Percentiles rank a stretch among this genome's conserved stretches.
phyloP scores from a whole-genome alignment of 2,329 filamentous ascomycete genomes.

The Xylaria sp. region DNA sequence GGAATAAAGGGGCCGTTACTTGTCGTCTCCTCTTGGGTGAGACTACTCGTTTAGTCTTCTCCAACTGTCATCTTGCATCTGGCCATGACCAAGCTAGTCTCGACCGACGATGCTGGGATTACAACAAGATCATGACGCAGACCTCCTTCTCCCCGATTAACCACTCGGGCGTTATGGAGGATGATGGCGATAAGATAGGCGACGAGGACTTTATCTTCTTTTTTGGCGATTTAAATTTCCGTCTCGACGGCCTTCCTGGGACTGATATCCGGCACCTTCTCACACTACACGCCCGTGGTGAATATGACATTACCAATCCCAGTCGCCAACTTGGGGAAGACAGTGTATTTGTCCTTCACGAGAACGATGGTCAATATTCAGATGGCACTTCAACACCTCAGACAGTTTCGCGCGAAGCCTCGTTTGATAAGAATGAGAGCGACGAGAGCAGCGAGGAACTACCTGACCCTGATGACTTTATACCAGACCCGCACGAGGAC shows the following conservation, averaged over 20 bases:
- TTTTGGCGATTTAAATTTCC: constrained; percentile 96
- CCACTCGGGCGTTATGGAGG: constrained; percentile 70
- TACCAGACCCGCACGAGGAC: constrained; percentile 76
- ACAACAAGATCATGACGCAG: constrained; percentile 77
- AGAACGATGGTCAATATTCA: constrained; percentile 59
- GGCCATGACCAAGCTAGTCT: constrained; percentile 80
- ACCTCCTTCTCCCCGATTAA: constrained; percentile 81
- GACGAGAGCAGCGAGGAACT: constrained; percentile 53
- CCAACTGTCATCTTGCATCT: constrained; percentile 92
- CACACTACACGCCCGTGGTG: constrained; percentile 81
- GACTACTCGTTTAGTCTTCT: constrained; percentile 86
- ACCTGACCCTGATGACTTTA: constrained; percentile 73
- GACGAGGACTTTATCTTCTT: constrained; percentile 96
- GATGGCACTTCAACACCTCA: constrained; percentile 49
- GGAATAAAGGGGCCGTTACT: constrained; percentile 92
- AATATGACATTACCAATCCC: constrained; percentile 68
- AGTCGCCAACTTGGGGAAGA: constrained; percentile 58
- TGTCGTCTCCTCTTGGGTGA: constrained; percentile 87
- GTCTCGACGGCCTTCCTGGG: constrained; percentile 86
- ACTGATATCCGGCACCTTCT: constrained; percentile 89
- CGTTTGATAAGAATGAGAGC: constrained; percentile 46
- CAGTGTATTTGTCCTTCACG: constrained; percentile 60
- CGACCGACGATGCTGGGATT: constrained; percentile 91
- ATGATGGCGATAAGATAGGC: constrained; percentile 77
- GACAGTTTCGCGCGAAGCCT: constrained; percentile 49